phyloP scores from a whole-genome alignment of 352 stramenopile genomes.

The Globisporangium heterothallicum region DNA sequence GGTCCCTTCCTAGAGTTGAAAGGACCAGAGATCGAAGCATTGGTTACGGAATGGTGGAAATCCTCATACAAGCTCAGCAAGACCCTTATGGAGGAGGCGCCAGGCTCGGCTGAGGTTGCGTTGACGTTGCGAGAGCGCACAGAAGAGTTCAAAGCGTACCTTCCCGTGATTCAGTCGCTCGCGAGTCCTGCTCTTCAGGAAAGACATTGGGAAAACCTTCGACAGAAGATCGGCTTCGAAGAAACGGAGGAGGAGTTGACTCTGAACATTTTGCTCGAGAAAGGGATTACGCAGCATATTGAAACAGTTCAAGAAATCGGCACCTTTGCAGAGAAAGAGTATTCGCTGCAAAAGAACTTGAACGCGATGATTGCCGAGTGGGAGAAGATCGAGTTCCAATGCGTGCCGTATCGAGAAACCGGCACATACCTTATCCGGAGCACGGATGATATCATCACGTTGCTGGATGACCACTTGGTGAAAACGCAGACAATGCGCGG shows the following conservation, averaged over 20 bases:
- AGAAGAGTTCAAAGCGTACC: slow-evolving; percentile 88
- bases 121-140: slow-evolving; percentile 86
- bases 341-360: slow-evolving; percentile 90
- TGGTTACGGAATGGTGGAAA: slow-evolving; percentile 93
- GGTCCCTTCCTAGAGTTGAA: slow-evolving; percentile 90
- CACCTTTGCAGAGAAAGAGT: slow-evolving; percentile 94
- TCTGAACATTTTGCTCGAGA: slow-evolving; percentile 72
- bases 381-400: slow-evolving; percentile 91
- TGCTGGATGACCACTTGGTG: slow-evolving; percentile 93
- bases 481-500: slow-evolving; percentile 95
- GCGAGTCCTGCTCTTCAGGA: slow-evolving; percentile 90
- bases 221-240: slow-evolving; percentile 86
- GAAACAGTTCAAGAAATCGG: slow-evolving; percentile 88
- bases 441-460: slow-evolving; percentile 87
- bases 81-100: slow-evolving; percentile 82
- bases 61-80: slow-evolving; percentile 90
- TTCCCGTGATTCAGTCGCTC: slow-evolving; percentile 91
- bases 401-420: slow-evolving; percentile 89
- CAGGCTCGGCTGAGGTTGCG: slow-evolving; percentile 85
- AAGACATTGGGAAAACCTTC: slow-evolving; percentile 89
- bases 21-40: slow-evolving; percentile 80
- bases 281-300: slow-evolving; percentile 81
- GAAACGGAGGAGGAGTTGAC: slow-evolving; percentile 85
- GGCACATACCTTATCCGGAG: slow-evolving; percentile 87
- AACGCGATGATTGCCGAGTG: slow-evolving; percentile 94